A percentile compares a stretch with the other conserved stretches of the same genome.
Conservation (phyloP, 2,329 filamentous ascomycete genomes). For the Dryadomyces quercus-mongolicae region DNA sequence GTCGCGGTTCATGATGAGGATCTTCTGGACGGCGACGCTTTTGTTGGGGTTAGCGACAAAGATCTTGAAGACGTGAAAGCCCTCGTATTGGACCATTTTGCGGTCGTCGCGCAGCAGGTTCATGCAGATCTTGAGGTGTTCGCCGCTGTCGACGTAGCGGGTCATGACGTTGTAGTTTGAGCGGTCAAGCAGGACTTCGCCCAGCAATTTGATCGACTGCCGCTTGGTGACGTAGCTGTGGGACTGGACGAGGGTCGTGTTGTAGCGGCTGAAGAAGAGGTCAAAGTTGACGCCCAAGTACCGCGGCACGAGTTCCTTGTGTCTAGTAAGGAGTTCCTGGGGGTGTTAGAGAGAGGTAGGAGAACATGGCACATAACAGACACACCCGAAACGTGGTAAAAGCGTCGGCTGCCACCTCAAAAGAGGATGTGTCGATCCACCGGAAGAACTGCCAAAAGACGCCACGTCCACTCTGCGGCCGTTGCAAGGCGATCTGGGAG, state of each 20-base stretch:
- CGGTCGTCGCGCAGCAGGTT: conserved; percentile 89
- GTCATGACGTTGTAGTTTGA: conserved; percentile 99
- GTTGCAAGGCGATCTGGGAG: conserved; percentile 62
- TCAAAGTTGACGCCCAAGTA: conserved; percentile 88
- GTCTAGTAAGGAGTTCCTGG: conserved; percentile 74
- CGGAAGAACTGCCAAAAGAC: conserved; percentile 96
- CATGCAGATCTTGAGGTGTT: conserved; percentile 98
- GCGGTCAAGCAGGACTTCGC: conserved; percentile 85
- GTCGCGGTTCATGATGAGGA: conserved; percentile 91
- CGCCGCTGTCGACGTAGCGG: conserved; percentile 84
- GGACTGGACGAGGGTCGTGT: conserved; percentile 75
- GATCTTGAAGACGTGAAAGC: conserved; percentile 98
- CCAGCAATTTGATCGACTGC: conserved; percentile 93
- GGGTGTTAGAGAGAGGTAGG: background rate
- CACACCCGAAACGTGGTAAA: conserved; percentile 76
- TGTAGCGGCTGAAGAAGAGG: conserved; percentile 85
- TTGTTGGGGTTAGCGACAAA: conserved; percentile 99
- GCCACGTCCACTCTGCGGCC: conserved; percentile 64
- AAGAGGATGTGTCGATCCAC: conserved; percentile 93
- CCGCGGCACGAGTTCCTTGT: conserved; percentile 80
- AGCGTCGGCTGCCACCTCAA: conserved; percentile 93
- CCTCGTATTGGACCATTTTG: conserved; percentile 99
- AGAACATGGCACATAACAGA: background rate
- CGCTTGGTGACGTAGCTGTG: conserved; percentile 96
- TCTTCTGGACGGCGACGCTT: conserved; percentile 88